A percentile compares a stretch with the other conserved stretches of the same genome.
These are phyloP conservation scores for Leccinellum rugosiceps DNA, from an alignment of 768 basidiomycete species.

Conservation along the genomic window DNA sequence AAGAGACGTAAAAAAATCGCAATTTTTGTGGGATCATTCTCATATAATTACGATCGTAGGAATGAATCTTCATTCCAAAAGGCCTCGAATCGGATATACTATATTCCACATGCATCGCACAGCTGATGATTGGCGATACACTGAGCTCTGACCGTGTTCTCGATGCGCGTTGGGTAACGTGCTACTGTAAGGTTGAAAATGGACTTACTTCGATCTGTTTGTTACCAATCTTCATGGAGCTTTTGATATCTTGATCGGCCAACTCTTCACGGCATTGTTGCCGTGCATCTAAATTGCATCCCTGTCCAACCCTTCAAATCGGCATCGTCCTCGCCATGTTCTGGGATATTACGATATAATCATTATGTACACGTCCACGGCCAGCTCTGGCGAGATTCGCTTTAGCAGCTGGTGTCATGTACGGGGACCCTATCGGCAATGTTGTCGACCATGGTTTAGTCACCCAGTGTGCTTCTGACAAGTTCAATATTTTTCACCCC, in stretches of 20 bases:
- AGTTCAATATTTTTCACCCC: neutral
- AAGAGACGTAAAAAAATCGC: no score
- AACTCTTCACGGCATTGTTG: neutral
- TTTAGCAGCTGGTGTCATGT: neutral
- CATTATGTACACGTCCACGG: neutral
- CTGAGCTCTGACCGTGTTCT: neutral
- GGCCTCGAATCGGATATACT: neutral
- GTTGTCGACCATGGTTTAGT: neutral
- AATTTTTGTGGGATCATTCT: no score
- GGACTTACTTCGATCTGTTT: neutral
- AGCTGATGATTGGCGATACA: neutral
- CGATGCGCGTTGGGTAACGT: neutral
- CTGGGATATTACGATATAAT: neutral
- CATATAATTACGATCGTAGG: no score
- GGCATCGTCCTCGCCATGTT: neutral
- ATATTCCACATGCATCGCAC: neutral
- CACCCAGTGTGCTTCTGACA: neutral
- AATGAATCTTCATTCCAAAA: neutral
- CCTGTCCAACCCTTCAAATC: neutral
- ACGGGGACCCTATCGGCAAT: neutral
- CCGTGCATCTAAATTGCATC: neutral
- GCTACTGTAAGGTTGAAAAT: neutral
- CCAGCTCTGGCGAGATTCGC: neutral
- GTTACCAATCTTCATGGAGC: neutral
- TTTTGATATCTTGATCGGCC: neutral